These are phyloP conservation scores for Lasiosphaeris hirsuta DNA, from an alignment of 495 filamentous ascomycete genomes.

Conservation along the genomic window DNA sequence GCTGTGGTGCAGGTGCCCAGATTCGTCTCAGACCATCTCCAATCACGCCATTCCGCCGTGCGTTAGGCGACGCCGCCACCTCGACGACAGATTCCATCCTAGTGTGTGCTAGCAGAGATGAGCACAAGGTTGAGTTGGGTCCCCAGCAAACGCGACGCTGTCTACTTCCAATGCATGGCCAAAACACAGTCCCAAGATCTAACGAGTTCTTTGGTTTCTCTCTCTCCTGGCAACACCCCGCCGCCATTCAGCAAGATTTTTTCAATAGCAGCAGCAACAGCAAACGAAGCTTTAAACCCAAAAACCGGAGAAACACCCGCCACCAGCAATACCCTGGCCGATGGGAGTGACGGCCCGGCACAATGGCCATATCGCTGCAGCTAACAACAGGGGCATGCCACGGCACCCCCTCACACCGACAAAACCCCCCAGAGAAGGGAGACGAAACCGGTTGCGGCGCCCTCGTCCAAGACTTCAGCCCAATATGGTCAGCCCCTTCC, in stretches of 20 bases:
- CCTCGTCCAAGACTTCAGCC: constrained; percentile 8
- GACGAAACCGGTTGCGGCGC: background rate
- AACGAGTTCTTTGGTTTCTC: constrained; percentile 27
- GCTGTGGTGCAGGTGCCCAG: background rate
- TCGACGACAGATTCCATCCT: too few species aligned
- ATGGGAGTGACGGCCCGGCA: background rate
- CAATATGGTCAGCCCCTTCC: constrained; percentile 1
- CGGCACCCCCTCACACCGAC: background rate
- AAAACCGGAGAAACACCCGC: background rate
- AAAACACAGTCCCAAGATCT: constrained; percentile 24
- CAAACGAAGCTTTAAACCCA: background rate
- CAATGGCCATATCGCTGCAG: background rate
- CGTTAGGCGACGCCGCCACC: too few species aligned
- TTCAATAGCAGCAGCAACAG: background rate
- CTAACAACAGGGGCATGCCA: background rate
- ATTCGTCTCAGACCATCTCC: background rate
- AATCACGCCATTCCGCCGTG: too few species aligned
- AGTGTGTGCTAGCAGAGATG: too few species aligned
- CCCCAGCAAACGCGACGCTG: background rate
- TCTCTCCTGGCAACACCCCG: constrained; percentile 11
- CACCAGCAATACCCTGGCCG: background rate
- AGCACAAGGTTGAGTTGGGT: too few species aligned
- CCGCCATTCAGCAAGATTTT: constrained; percentile 1
- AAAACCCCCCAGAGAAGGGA: background rate
- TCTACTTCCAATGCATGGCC: constrained; percentile 12